These are phyloP conservation scores for Yamadazyma phyllophila DNA, from an alignment of 805 yeast genomes.

Conservation along the genomic window DNA sequence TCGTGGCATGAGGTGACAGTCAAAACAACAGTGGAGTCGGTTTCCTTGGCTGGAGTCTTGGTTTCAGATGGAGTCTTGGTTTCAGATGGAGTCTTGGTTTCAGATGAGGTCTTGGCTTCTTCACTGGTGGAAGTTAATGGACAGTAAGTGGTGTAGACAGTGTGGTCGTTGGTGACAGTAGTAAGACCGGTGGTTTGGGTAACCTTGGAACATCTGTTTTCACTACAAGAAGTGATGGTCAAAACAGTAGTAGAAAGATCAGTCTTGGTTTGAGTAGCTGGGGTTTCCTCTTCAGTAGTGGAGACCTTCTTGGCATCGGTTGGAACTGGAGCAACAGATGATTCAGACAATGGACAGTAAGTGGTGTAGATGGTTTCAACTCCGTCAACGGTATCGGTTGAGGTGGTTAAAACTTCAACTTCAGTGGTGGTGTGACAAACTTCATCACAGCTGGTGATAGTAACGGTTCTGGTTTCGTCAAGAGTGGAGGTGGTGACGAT, in stretches of 20 bases:
- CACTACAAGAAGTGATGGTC: slow-evolving; percentile 39
- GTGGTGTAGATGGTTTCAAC: slow-evolving; percentile 38
- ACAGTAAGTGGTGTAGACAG: slow-evolving; percentile 23
- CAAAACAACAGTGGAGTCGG: slow-evolving; percentile 23
- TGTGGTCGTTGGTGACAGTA: slow-evolving; percentile 18
- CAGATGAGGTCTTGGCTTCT: slow-evolving; percentile 1
- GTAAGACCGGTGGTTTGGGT: slow-evolving; percentile 35
- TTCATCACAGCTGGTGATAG: slow-evolving; percentile 16
- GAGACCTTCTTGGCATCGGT: slow-evolving; percentile 5
- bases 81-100: slow-evolving; percentile 1
- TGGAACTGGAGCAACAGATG: slow-evolving; percentile 9
- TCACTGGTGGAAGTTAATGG: slow-evolving; percentile 14
- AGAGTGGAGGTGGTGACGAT: slow-evolving; percentile 8
- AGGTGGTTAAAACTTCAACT: slow-evolving; percentile 21
- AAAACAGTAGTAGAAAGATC: slow-evolving; percentile 24
- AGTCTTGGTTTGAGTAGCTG: slow-evolving; percentile 15
- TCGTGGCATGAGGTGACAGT: slow-evolving; percentile 38
- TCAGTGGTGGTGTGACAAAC: slow-evolving; percentile 14
- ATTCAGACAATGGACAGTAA: slow-evolving; percentile 22
- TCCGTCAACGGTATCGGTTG: slow-evolving; percentile 34
- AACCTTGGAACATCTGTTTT: slow-evolving; percentile 26
- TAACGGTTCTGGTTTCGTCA: slow-evolving; percentile 14
- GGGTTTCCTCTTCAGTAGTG: slow-evolving; percentile 18
- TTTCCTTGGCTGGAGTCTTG: slow-evolving; percentile 4
- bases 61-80: slow-evolving; percentile 1